Percentiles rank a stretch among this genome's conserved stretches.
Conservation (phyloP, 768 basidiomycete genomes). For the Phaeotremella fagi region DNA sequence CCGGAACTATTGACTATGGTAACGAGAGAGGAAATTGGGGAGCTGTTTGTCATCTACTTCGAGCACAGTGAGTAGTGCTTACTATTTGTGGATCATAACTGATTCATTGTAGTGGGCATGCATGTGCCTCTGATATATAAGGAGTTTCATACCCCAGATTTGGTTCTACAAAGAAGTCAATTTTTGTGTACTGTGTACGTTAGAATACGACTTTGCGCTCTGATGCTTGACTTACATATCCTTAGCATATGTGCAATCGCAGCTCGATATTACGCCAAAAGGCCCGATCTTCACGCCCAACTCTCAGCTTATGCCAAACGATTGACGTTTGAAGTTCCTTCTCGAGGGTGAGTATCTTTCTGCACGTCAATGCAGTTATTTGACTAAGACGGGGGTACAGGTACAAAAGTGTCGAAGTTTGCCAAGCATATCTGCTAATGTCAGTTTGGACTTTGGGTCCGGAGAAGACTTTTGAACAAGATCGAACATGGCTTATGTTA, state of each 20-base stretch:
- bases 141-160: slow-evolving; percentile 86
- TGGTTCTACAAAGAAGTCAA: slow-evolving; percentile 89
- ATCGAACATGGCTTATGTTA: slow-evolving; percentile 82
- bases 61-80: slow-evolving; percentile 46
- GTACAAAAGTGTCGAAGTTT: slow-evolving; percentile 73
- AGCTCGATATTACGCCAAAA: slow-evolving; percentile 76
- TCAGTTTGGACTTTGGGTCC: slow-evolving; percentile 88
- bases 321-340: slow-evolving; percentile 63
- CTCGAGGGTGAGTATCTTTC: slow-evolving; percentile 29
- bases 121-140: slow-evolving; percentile 77
- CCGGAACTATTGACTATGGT: slow-evolving; percentile 92
- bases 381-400: background rate
- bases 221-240: too few relatives aligned
- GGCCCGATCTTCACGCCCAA: slow-evolving; percentile 73
- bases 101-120: slow-evolving; percentile 49
- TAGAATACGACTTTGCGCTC: slow-evolving; percentile 52
- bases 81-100: slow-evolving; percentile 72
- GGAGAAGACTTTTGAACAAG: slow-evolving; percentile 93
- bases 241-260: slow-evolving; percentile 85
- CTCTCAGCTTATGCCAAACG: slow-evolving; percentile 67
- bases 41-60: slow-evolving; percentile 71
- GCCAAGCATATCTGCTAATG: slow-evolving; percentile 88
- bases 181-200: slow-evolving; percentile 78
- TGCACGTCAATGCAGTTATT: background rate
- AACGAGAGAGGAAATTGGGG: slow-evolving; percentile 79